Evolutionary conservation across 2,329 filamentous ascomycete genomes (phyloP).

Genomic region (Ophiostoma ulmi): DNA sequence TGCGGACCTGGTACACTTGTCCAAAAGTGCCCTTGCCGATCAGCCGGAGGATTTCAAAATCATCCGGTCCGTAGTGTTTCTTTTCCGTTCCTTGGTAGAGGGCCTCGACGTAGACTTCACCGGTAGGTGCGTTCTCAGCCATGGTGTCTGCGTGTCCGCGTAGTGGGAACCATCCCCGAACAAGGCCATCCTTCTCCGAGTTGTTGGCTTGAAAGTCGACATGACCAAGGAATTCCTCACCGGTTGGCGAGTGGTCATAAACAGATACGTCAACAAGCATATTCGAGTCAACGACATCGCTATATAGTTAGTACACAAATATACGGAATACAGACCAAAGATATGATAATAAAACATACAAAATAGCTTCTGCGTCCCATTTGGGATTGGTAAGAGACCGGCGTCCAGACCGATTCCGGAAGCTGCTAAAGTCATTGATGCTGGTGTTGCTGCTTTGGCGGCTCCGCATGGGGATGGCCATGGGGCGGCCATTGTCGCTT

Average conservation of each 20-base stretch:
- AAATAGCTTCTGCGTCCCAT: conserved; percentile 92
- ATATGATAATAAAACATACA: conserved; percentile 58
- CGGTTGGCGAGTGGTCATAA: conserved; percentile 68
- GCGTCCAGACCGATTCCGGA: conserved; percentile 54
- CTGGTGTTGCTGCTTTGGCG: conserved; percentile 96
- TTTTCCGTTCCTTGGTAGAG: conserved; percentile 81
- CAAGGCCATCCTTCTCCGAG: conserved; percentile 60
- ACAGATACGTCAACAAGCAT: conserved; percentile 89
- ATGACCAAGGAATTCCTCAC: conserved; percentile 88
- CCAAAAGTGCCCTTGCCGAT: conserved; percentile 98
- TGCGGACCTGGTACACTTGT: conserved; percentile 96
- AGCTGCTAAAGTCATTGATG: conserved; percentile 58
- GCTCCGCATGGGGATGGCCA: conserved; percentile 96
- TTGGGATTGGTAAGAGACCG: conserved; percentile 72
- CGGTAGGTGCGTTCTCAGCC: conserved; percentile 68
- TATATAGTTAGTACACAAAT: conserved; percentile 35
- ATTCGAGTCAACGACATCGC: conserved; percentile 88
- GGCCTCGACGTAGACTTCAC: conserved; percentile 84
- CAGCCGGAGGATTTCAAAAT: conserved; percentile 92
- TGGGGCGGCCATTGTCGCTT: conserved; percentile 75
- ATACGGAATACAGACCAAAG: neutral
- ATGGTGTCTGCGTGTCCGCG: conserved; percentile 67
- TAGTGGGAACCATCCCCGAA: conserved; percentile 81
- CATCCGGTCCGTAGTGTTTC: conserved; percentile 87
- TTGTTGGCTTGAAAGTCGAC: conserved; percentile 70